Base-by-base conservation (phyloP, 2,329 filamentous ascomycete species). In the Thelonectria rubi region DNA sequence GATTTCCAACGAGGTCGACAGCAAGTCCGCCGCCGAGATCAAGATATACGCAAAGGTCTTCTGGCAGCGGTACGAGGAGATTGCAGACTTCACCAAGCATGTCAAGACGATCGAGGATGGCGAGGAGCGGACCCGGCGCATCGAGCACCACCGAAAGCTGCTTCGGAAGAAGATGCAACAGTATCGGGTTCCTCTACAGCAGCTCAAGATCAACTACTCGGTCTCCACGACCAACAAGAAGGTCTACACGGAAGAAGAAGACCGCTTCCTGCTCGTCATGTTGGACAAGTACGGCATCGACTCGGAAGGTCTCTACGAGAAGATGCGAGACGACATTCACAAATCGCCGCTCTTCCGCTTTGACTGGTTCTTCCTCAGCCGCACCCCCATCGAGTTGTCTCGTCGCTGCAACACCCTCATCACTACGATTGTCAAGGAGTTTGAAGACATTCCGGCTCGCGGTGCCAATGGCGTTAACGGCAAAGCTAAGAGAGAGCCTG, bases 201-300 rank as follows among this genome's bases (percentile, higher is more conserved):
- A 99, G 78, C 88, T 99, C 73, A 97, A 97, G 83, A 93, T 99
- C 81, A 98, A 97, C 80, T 99, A 99, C 79, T 97, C 94, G 0
- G 95, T 99, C 26, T 97, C 93, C 7, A 99, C 95, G 2, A 99
- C 96, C 10, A 99, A 99, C 86, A 99, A 99, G 82, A 99, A 99
- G 81, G 94, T 99, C 1, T 99, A 99, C 76, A 98, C 94, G 0
- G 96, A 99, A 75, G 95, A 99, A 75, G 95, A 99, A 77, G 95
- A 99, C 75, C 88, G 95, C 3, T 99, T 99, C 79, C 79, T 99
- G 54, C 84, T 99, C 34, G 94, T 99, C 51, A 90, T 97, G 79
- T 84, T 99, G 6, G 93, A 99, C 79, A 92, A 90, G 76, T 91
- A 93, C 70, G 95, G 96, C 7, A 89, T 99, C 37, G 96, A 99